Conservation (phyloP, 164 flowering plant species). For the Macadamia tetraphylla region DNA sequence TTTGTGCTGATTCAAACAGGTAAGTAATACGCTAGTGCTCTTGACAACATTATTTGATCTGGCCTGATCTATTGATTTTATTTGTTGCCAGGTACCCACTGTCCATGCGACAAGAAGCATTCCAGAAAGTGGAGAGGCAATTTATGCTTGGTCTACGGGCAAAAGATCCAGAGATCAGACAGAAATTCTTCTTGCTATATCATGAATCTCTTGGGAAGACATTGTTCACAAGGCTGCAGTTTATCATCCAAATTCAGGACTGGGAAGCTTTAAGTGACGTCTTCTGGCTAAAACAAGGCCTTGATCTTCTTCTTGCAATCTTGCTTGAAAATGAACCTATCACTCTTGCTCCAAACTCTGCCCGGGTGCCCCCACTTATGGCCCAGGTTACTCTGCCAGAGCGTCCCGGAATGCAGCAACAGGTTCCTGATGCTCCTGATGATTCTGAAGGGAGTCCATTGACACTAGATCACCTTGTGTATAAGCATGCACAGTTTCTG, state of each 20-base stretch:
- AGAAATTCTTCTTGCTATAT: conserved; percentile 73
- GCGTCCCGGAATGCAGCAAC: conserved; percentile 47
- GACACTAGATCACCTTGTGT: conserved; percentile 66
- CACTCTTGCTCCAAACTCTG: conserved; percentile 92
- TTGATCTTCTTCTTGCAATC: conserved; percentile 91
- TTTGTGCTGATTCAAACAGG: conserved; percentile 88
- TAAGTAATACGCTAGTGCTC: conserved; percentile 24
- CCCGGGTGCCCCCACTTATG: conserved; percentile 63
- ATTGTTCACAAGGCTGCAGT: conserved; percentile 80
- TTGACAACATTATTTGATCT: conserved; percentile 4
- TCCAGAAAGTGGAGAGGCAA: conserved; percentile 89
- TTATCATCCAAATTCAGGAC: conserved; percentile 88
- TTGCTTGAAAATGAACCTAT: conserved; percentile 83
- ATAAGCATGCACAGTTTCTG: conserved; percentile 72
- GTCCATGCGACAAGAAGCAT: conserved; percentile 74
- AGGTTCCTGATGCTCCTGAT: conserved; percentile 44
- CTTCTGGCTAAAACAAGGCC: conserved; percentile 99
- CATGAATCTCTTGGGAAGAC: conserved; percentile 84
- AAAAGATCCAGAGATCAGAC: conserved; percentile 80
- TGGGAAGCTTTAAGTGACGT: conserved; percentile 98
- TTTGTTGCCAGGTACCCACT: conserved; percentile 52
- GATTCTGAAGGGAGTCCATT: conserved; percentile 61
- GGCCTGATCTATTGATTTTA: conserved; percentile 4
- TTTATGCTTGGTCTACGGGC: conserved; percentile 97
- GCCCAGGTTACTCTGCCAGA: conserved; percentile 46